phyloP scores from a whole-genome alignment of 495 filamentous ascomycete genomes.

The Hypomontagnella monticulosa region DNA sequence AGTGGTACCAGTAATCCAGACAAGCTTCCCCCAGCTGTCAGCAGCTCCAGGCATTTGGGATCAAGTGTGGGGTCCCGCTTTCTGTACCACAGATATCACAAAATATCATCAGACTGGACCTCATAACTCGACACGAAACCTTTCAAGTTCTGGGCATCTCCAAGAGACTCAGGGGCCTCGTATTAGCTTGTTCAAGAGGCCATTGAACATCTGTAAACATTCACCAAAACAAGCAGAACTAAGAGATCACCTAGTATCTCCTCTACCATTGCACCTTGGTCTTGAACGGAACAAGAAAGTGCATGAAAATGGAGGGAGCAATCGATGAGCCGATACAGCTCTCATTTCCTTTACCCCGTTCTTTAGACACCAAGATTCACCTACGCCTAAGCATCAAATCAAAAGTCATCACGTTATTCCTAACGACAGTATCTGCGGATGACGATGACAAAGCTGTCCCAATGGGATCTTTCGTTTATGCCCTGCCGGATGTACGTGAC shows the following conservation, averaged over 20 bases:
- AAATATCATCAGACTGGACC: no score
- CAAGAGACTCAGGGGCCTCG: no score
- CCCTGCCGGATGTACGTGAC: conserved; percentile 81
- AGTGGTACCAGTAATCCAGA: no score
- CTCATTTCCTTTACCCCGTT: conserved; percentile 79
- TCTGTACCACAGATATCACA: conserved; percentile 4
- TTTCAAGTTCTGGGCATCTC: no score
- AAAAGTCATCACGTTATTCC: conserved; percentile 75
- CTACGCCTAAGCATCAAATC: conserved; percentile 75
- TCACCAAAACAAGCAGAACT: no score
- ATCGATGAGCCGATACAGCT: conserved; percentile 64
- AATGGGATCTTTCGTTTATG: conserved; percentile 88
- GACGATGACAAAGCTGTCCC: conserved; percentile 61
- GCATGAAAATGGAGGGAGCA: conserved; percentile 36
- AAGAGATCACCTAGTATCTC: not conserved
- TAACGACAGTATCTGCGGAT: conserved; percentile 75
- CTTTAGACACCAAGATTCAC: conserved; percentile 80
- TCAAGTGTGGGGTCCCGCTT: conserved; percentile 14
- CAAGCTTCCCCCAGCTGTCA: conserved; percentile 3
- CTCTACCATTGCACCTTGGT: no score
- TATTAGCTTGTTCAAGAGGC: no score
- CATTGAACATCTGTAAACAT: not conserved
- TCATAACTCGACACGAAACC: no score
- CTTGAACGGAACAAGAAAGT: not conserved
- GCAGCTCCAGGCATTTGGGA: not conserved